phyloP scores from a whole-genome alignment of 1,139 yeast genomes.

The Taiozyma sp. region DNA sequence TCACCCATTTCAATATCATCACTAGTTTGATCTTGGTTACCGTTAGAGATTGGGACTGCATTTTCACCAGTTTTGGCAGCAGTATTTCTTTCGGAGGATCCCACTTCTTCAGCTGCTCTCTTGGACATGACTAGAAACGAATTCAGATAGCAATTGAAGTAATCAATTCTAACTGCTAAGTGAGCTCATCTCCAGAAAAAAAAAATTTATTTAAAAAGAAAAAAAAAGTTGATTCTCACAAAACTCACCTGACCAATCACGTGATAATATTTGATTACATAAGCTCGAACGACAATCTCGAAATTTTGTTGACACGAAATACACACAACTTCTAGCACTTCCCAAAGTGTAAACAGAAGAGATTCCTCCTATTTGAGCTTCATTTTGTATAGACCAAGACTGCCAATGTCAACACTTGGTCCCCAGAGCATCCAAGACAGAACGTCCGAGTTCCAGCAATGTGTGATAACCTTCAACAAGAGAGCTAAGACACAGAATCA shows the following conservation, averaged over 20 bases:
- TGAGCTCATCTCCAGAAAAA: not conserved
- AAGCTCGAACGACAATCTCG: not conserved
- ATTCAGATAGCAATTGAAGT: not conserved
- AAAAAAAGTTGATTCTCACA: not conserved
- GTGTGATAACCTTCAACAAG: conserved; percentile 64
- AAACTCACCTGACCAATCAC: not conserved
- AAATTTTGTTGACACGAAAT: not conserved
- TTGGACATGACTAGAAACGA: conserved; percentile 46
- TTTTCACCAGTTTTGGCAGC: conserved; percentile 31
- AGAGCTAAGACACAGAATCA: conserved; percentile 38
- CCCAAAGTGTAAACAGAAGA: not conserved
- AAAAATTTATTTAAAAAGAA: not conserved
- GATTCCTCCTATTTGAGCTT: not conserved
- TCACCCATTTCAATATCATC: conserved; percentile 74
- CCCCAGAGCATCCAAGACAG: conserved; percentile 55
- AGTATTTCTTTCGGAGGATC: conserved; percentile 31
- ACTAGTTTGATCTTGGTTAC: conserved; percentile 23
- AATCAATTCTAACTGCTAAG: not conserved
- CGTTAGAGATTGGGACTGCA: conserved; percentile 29
- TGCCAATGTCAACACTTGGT: not conserved
- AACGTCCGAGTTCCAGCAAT: conserved; percentile 82
- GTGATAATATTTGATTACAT: not conserved
- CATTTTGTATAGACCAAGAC: not conserved
- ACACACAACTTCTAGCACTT: not conserved
- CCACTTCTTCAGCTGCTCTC: conserved; percentile 48